Conservation (phyloP, 2,329 filamentous ascomycete genomes). For the Phoma sp. region DNA sequence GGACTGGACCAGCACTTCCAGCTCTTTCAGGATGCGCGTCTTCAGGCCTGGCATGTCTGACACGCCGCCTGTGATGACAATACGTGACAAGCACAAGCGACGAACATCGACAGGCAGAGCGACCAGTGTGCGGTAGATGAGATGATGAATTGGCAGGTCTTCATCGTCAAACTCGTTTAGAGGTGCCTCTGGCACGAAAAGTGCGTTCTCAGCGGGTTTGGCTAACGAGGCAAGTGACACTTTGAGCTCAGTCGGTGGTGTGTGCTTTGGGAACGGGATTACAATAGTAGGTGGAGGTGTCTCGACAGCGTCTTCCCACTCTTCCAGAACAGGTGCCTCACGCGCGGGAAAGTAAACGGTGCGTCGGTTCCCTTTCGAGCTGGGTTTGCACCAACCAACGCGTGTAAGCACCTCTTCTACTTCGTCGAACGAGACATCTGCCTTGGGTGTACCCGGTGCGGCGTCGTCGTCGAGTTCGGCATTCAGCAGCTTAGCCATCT, state of each 20-base stretch:
- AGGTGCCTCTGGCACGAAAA: constrained; percentile 67
- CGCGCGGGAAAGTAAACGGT: constrained; percentile 43
- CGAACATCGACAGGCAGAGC: constrained; percentile 81
- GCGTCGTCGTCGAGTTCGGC: constrained; percentile 48
- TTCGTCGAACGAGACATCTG: constrained; percentile 67
- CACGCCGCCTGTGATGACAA: constrained; percentile 84
- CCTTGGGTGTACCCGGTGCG: constrained; percentile 30
- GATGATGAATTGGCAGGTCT: constrained; percentile 76
- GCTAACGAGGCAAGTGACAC: constrained; percentile 75
- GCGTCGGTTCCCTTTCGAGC: constrained; percentile 36
- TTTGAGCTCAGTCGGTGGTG: constrained; percentile 60
- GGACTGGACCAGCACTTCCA: constrained; percentile 69
- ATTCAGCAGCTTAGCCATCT: constrained; percentile 70
- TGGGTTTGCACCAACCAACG: constrained; percentile 73
- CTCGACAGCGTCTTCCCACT: constrained; percentile 52
- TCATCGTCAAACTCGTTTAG: constrained; percentile 78
- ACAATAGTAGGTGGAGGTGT: constrained; percentile 40
- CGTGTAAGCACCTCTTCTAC: constrained; percentile 80
- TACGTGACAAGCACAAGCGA: constrained; percentile 83
- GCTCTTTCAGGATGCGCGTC: constrained; percentile 75
- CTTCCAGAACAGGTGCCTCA: constrained; percentile 48
- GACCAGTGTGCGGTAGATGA: constrained; percentile 79
- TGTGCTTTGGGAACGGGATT: constrained; percentile 43
- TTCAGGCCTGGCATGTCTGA: constrained; percentile 81
- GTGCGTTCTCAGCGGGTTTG: constrained; percentile 74